These are phyloP conservation scores for Colletotrichum sp. DNA, from an alignment of 2,329 filamentous ascomycete genomes.

Conservation along the genomic window DNA sequence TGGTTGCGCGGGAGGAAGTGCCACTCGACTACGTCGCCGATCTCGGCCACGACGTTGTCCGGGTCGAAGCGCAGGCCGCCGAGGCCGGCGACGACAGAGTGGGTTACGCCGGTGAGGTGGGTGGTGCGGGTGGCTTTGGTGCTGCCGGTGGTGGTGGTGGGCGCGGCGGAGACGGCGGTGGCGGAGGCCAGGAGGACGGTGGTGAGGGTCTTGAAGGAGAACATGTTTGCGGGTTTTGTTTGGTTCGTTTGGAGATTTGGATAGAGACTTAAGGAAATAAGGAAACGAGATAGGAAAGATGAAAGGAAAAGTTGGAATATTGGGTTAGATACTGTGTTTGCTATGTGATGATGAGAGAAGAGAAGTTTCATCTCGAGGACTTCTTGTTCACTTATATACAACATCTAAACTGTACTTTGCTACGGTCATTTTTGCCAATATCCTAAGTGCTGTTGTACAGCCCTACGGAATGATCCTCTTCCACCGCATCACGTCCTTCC, in stretches of 20 bases:
- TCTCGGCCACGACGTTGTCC: constrained; percentile 49
- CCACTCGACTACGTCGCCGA: constrained; percentile 59
- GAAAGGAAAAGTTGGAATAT: background rate
- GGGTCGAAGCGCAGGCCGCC: constrained; percentile 56
- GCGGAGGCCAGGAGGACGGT: constrained; percentile 29
- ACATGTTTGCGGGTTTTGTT: constrained; percentile 34
- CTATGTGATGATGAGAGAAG: background rate
- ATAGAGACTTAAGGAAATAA: background rate
- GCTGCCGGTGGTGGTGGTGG: constrained; percentile 35
- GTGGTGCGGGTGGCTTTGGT: constrained; percentile 35
- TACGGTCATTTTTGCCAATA: background rate
- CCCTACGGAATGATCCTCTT: constrained; percentile 10
- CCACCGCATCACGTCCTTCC: background rate
- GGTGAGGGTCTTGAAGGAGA: constrained; percentile 32
- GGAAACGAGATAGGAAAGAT: constrained; percentile 3
- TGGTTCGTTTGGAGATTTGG: background rate
- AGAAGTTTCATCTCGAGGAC: background rate
- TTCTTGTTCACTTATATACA: background rate
- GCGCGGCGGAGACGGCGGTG: constrained; percentile 31
- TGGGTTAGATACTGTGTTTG: background rate
- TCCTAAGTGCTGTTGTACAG: background rate
- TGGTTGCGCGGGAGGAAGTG: constrained; percentile 59
- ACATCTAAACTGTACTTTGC: background rate
- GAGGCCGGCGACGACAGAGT: constrained; percentile 50
- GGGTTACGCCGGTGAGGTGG: constrained; percentile 43